These are phyloP conservation scores for Leptomonas seymouri DNA, from an alignment of 208 protist species.

Conservation along the genomic window DNA sequence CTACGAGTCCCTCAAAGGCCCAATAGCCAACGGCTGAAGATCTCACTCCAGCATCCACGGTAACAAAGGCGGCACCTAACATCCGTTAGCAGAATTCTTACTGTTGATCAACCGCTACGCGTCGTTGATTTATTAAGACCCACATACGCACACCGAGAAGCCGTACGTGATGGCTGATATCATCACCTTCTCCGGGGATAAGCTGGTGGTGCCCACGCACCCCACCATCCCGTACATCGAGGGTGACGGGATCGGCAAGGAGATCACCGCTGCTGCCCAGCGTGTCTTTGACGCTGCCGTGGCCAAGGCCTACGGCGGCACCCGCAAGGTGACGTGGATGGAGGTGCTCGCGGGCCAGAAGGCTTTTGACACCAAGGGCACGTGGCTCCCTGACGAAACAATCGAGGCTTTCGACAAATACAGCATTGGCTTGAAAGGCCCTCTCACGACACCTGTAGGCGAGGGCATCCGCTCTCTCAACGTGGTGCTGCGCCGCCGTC, in stretches of 20 bases:
- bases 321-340: constrained; percentile 41
- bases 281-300: constrained; percentile 44
- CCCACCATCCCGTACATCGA: constrained; percentile 59
- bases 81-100: no score
- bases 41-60: no score
- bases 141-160: neutral
- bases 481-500: constrained; percentile 49
- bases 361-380: constrained; percentile 23
- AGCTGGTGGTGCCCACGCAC: constrained; percentile 31
- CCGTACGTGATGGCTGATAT: constrained; percentile 13
- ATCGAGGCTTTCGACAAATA: constrained; percentile 40
- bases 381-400: constrained; percentile 45
- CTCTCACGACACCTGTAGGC: constrained; percentile 46
- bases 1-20: no score
- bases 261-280: constrained; percentile 40
- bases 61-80: no score
- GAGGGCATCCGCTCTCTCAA: constrained; percentile 60
- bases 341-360: constrained; percentile 53
- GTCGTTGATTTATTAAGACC: no score
- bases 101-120: no score
- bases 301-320: constrained; percentile 40
- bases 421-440: constrained; percentile 47
- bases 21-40: no score
- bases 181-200: constrained; percentile 23
- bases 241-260: constrained; percentile 52